Evolutionary conservation across 805 yeast genomes (phyloP), one percentile per base, ranked within the genome.

Genomic region (Candida stauntonica): DNA sequence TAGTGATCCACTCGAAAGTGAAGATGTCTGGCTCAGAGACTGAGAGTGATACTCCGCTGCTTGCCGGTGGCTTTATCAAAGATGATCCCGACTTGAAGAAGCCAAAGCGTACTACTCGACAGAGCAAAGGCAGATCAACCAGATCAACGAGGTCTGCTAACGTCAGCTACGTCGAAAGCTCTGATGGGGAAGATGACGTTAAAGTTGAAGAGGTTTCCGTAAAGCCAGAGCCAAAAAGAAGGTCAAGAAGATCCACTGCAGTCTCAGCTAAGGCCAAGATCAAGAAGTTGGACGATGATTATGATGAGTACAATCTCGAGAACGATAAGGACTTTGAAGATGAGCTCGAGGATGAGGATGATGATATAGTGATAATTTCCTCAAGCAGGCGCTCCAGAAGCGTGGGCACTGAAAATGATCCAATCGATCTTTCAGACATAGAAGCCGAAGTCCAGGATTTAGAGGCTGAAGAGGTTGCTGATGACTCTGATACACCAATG

Each of bases 271-370:
- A 57, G 24, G 52, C 52, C 35, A 59, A 39, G 28, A 17, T 55
- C 6, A 51, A 51, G 38, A 29, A 39, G 19, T 33, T 52, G 3
- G 59, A 57, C 7, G 63, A 65, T 19, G 65, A 60, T 28, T 64
- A 64, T 36, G 61, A 54, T 4, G 70, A 64, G 35, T 50, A 47
- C 38, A 52, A 57, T 26, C 57, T 54, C 23, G 54, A 48, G 9
- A 52, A 42, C 12, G 67, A 59, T 35, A 55, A 51, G 33, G 55
- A 46, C 23, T 51, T 37, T 17, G 64, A 56, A 29, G 61, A 52
- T 19, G 41, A 50, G 24, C 54, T 44, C 16, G 51, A 55, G 27
- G 43, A 49, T 14, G 61, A 56, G 36, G 51, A 54, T 43, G 57
- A 62, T 31, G 42, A 48, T 13, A 36, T 54, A 5, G 33, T 51